A percentile compares a stretch with the other conserved stretches of the same genome.
phyloP scores from a whole-genome alignment of 2,329 filamentous ascomycete genomes.

The Volutella citrinella region DNA sequence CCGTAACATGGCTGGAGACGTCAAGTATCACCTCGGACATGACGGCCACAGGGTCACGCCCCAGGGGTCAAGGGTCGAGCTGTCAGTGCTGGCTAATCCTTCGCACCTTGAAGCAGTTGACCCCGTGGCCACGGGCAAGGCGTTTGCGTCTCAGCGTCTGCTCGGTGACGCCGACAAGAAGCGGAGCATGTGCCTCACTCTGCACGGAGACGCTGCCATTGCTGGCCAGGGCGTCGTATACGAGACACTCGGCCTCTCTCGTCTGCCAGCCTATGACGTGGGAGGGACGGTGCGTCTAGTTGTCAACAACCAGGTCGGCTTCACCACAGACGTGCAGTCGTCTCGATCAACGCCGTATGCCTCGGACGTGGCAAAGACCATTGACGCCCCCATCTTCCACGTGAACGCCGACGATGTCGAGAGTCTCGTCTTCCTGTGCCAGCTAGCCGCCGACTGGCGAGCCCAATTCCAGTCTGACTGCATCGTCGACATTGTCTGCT shows the following conservation, averaged over 20 bases:
- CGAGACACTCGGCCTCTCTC: constrained; percentile 95
- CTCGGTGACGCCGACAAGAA: constrained; percentile 83
- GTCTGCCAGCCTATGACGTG: constrained; percentile 89
- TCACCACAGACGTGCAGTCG: constrained; percentile 95
- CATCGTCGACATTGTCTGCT: constrained; percentile 96
- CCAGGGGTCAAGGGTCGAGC: constrained; percentile 93
- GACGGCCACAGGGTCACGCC: constrained; percentile 98
- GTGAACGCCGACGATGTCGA: constrained; percentile 98
- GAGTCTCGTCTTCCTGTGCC: constrained; percentile 94
- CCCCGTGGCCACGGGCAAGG: constrained; percentile 94
- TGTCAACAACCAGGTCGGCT: constrained; percentile 99
- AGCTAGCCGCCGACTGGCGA: constrained; percentile 94
- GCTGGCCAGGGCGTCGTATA: constrained; percentile 96
- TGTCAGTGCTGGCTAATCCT: constrained; percentile 95
- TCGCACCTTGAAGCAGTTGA: constrained; percentile 98
- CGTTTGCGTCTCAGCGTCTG: constrained; percentile 94
- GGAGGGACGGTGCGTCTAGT: constrained; percentile 95
- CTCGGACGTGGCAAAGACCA: constrained; percentile 96
- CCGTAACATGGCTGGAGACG: constrained; percentile 86
- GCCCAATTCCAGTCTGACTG: constrained; percentile 97
- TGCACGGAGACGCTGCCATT: constrained; percentile 96
- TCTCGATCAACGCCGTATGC: constrained; percentile 96
- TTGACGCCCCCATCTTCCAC: constrained; percentile 96
- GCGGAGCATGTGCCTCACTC: constrained; percentile 86
- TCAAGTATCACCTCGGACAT: constrained; percentile 99